phyloP scores from a whole-genome alignment of 2,329 filamentous ascomycete genomes.

The Pseudocercospora ulei region DNA sequence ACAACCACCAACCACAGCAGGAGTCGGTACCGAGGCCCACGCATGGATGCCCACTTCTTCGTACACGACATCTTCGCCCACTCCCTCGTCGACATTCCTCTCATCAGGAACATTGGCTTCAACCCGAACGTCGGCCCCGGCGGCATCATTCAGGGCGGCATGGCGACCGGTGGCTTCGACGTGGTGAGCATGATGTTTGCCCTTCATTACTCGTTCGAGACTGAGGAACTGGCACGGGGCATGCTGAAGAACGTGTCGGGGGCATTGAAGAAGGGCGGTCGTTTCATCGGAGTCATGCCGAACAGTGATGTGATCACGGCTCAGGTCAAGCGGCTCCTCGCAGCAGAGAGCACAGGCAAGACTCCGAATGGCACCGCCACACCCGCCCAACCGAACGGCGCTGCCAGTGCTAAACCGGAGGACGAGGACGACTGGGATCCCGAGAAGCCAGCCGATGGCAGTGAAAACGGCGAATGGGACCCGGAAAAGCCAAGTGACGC shows the following conservation, averaged over 20 bases:
- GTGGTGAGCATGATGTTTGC: conserved; percentile 99
- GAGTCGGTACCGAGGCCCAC: conserved; percentile 38
- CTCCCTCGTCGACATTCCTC: conserved; percentile 67
- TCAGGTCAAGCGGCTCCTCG: conserved; percentile 68
- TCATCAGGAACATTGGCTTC: conserved; percentile 80
- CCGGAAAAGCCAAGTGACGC: conserved; percentile 41
- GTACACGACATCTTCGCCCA: conserved; percentile 89
- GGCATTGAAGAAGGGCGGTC: conserved; percentile 81
- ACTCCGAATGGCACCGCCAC: conserved; percentile 24
- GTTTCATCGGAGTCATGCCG: conserved; percentile 92
- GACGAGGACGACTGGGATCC: conserved; percentile 33
- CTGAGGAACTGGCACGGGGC: conserved; percentile 72
- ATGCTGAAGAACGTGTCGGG: conserved; percentile 93
- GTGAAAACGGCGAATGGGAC: conserved; percentile 33
- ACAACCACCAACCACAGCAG: conserved; percentile 33
- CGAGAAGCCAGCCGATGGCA: conserved; percentile 41
- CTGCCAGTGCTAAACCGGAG: conserved; percentile 18
- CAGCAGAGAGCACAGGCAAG: conserved; percentile 40
- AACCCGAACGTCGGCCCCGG: conserved; percentile 58
- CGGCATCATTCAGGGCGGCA: conserved; percentile 53
- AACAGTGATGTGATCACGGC: conserved; percentile 84
- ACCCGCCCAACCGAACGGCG: conserved; percentile 33
- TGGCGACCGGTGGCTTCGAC: conserved; percentile 71
- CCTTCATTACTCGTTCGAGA: conserved; percentile 97
- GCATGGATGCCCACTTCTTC: conserved; percentile 69